A percentile compares a stretch with the other conserved stretches of the same genome.
Conservation (phyloP, 75 land plant species). For the Gnetum montanum region DNA sequence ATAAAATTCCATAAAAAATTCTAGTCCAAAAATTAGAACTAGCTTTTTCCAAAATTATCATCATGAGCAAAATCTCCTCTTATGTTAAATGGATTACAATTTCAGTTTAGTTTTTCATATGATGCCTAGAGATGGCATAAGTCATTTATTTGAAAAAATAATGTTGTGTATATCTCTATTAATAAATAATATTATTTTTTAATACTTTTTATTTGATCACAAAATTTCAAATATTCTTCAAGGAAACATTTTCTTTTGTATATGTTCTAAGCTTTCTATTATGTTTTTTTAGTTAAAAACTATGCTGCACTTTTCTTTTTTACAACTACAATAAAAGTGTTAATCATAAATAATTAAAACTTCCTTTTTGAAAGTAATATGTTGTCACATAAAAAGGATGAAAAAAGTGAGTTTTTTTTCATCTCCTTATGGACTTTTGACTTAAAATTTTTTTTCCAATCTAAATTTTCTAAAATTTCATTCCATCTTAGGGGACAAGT, state of each 20-base stretch:
- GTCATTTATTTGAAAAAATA: too few relatives aligned
- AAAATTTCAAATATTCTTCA: too few relatives aligned
- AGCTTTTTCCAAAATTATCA: not conserved
- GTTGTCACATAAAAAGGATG: not conserved
- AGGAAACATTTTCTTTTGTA: too few relatives aligned
- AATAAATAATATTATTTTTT: too few relatives aligned
- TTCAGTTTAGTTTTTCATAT: too few relatives aligned
- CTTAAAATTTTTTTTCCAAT: not conserved
- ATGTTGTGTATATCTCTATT: too few relatives aligned
- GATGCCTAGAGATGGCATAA: too few relatives aligned
- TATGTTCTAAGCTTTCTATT: too few relatives aligned
- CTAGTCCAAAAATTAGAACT: not conserved
- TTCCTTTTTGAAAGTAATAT: not conserved
- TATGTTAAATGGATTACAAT: not conserved
- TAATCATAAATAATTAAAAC: not conserved
- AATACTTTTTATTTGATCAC: too few relatives aligned
- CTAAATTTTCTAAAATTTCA: not conserved
- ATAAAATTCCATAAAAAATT: not conserved
- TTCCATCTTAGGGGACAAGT: conserved; percentile 1
- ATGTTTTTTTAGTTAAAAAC: too few relatives aligned
- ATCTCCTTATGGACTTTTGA: too few relatives aligned
- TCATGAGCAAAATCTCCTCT: not conserved
- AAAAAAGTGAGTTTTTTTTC: not conserved
- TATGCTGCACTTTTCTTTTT: too few relatives aligned
- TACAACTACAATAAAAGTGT: not conserved